A percentile compares a stretch with the other conserved stretches of the same genome.
phyloP scores from a whole-genome alignment of 1,284 basidiomycete species.

The Moesziomyces parantarcticus region DNA sequence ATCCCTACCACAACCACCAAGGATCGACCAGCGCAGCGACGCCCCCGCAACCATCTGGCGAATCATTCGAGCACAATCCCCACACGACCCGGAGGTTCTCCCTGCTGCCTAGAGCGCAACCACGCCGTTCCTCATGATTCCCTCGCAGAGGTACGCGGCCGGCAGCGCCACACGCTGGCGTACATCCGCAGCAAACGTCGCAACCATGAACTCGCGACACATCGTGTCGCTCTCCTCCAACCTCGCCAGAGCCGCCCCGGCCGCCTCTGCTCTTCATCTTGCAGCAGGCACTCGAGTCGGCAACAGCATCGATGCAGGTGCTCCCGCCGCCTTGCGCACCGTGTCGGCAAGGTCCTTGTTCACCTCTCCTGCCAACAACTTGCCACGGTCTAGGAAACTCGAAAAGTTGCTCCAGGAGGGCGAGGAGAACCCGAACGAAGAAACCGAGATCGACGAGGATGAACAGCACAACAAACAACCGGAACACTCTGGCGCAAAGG shows the following conservation, averaged over 20 bases:
- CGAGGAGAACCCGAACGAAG: conserved; percentile 30
- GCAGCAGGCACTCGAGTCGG: conserved; percentile 8
- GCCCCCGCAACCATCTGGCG: no score
- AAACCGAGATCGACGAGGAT: conserved; percentile 39
- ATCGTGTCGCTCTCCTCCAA: conserved; percentile 17
- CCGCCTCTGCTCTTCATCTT: conserved; percentile 1
- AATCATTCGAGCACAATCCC: no score
- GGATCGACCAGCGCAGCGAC: no score
- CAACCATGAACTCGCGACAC: conserved; percentile 14
- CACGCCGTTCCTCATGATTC: conserved; percentile 20
- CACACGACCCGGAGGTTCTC: no score
- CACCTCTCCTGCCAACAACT: conserved; percentile 25
- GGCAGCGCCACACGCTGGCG: conserved; percentile 39
- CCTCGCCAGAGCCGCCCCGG: neutral
- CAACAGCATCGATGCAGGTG: neutral
- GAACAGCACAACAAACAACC: conserved; percentile 22
- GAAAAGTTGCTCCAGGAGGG: conserved; percentile 15
- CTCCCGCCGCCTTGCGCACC: conserved; percentile 1
- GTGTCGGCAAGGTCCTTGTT: conserved; percentile 26
- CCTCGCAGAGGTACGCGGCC: conserved; percentile 42
- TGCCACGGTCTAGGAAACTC: conserved; percentile 47
- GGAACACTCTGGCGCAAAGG: conserved; percentile 14
- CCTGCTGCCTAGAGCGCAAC: no score
- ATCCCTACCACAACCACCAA: no score
- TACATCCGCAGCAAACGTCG: conserved; percentile 12